Conservation (phyloP, 768 basidiomycete genomes). For the Hericium coralloides region DNA sequence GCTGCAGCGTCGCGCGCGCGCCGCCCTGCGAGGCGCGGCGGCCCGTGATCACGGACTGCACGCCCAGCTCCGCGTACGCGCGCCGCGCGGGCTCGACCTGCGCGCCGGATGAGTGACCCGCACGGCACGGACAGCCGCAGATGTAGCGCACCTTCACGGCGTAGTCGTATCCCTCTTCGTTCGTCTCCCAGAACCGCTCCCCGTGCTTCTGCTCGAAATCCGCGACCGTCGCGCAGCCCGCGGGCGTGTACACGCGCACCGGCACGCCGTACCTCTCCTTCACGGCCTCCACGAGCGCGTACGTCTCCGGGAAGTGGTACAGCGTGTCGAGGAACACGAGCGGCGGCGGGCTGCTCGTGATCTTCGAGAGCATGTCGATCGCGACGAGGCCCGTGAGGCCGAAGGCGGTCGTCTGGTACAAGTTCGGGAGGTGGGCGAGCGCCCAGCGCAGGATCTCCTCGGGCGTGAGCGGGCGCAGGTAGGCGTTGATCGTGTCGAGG, state of each 20-base stretch:
- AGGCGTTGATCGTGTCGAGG: slow-evolving; percentile 60
- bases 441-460: slow-evolving; percentile 87
- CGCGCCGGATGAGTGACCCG: background rate
- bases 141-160: slow-evolving; percentile 65
- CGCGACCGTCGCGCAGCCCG: slow-evolving; percentile 49
- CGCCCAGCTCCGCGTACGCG: slow-evolving; percentile 72
- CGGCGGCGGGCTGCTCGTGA: slow-evolving; percentile 60
- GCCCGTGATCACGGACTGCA: slow-evolving; percentile 90
- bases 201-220: slow-evolving; percentile 82
- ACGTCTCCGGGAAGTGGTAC: slow-evolving; percentile 92
- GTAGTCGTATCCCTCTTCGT: slow-evolving; percentile 87
- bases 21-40: slow-evolving; percentile 89
- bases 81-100: slow-evolving; percentile 91
- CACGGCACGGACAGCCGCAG: background rate
- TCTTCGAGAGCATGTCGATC: slow-evolving; percentile 88
- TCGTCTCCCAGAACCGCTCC: slow-evolving; percentile 74
- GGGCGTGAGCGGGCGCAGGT: slow-evolving; percentile 65
- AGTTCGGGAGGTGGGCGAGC: slow-evolving; percentile 61
- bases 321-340: slow-evolving; percentile 96
- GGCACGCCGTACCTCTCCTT: slow-evolving; percentile 62
- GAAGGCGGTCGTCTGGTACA: slow-evolving; percentile 95
- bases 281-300: slow-evolving; percentile 80
- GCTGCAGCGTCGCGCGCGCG: slow-evolving; percentile 73
- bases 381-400: slow-evolving; percentile 92
- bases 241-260: slow-evolving; percentile 74